Evolutionary conservation across 257 asterid genomes (phyloP).

Genomic region (Haberlea rhodopensis): DNA sequence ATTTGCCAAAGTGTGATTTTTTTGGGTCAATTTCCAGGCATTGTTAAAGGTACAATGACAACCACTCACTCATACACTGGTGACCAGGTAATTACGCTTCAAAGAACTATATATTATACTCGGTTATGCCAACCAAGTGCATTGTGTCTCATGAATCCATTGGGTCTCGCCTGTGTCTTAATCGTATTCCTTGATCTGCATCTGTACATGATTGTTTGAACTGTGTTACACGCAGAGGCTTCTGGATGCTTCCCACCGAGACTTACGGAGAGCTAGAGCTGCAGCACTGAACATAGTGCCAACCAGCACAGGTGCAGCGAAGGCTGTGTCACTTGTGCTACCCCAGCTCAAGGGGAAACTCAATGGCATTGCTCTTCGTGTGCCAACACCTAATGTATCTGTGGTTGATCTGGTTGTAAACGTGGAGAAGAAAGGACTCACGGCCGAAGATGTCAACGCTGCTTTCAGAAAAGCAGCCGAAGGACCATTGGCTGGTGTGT

Average conservation of each 20-base stretch:
- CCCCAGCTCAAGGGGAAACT: conserved; percentile 95
- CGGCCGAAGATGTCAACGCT: conserved; percentile 77
- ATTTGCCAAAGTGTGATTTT: neutral
- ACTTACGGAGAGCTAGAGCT: conserved; percentile 84
- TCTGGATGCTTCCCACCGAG: conserved; percentile 89
- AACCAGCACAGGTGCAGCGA: conserved; percentile 93
- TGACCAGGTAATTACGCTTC: conserved; percentile 61
- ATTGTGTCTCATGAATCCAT: neutral
- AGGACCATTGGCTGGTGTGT: conserved; percentile 65
- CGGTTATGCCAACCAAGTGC: neutral
- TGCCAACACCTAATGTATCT: conserved; percentile 93
- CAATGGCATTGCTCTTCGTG: conserved; percentile 89
- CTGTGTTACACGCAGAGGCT: conserved; percentile 57
- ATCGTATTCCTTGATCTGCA: neutral
- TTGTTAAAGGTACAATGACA: conserved; percentile 96
- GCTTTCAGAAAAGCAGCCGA: conserved; percentile 89
- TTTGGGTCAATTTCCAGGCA: conserved; percentile 47
- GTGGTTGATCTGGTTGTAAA: conserved; percentile 86
- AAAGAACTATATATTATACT: neutral
- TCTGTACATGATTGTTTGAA: neutral
- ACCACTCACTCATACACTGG: conserved; percentile 98
- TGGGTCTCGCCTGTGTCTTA: neutral
- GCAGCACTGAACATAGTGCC: conserved; percentile 96
- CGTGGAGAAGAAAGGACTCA: conserved; percentile 71
- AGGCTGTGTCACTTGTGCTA: conserved; percentile 88